These are phyloP conservation scores for Pulveroboletus sp. DNA, from an alignment of 768 basidiomycete species.

Conservation along the genomic window DNA sequence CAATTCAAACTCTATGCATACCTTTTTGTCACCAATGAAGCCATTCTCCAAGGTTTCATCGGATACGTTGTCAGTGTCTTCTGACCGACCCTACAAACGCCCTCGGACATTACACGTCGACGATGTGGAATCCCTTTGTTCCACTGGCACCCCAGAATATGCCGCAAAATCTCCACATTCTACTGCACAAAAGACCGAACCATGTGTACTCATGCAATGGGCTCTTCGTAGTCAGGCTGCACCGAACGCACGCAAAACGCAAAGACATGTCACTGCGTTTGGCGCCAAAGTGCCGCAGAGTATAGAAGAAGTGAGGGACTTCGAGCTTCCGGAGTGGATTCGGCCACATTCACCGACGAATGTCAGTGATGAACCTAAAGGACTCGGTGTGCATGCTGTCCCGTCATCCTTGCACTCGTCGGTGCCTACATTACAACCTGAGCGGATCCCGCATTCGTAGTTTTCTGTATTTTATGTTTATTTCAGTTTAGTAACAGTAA, in stretches of 20 bases:
- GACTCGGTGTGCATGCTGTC: background rate
- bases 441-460: conserved; percentile 8
- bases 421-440: conserved; percentile 12
- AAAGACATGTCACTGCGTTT: conserved; percentile 54
- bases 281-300: conserved; percentile 52
- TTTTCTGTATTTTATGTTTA: conserved; percentile 28
- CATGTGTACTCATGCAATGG: conserved; percentile 42
- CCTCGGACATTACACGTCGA: conserved; percentile 17
- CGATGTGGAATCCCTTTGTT: conserved; percentile 22
- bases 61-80: conserved; percentile 24
- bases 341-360: conserved; percentile 18
- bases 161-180: conserved; percentile 7
- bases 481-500: conserved; percentile 14
- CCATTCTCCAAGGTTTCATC: conserved; percentile 28
- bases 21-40: conserved; percentile 20
- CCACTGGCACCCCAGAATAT: conserved; percentile 20
- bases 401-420: conserved; percentile 1
- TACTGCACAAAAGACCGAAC: conserved; percentile 18
- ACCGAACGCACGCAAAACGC: conserved; percentile 44
- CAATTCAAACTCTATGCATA: conserved; percentile 9
- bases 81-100: conserved; percentile 30
- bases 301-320: conserved; percentile 47
- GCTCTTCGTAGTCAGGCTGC: conserved; percentile 45
- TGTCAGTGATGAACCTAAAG: conserved; percentile 5
- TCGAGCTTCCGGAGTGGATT: conserved; percentile 55